phyloP scores from a whole-genome alignment of 106 monocot species.

The Allium fistulosum region DNA sequence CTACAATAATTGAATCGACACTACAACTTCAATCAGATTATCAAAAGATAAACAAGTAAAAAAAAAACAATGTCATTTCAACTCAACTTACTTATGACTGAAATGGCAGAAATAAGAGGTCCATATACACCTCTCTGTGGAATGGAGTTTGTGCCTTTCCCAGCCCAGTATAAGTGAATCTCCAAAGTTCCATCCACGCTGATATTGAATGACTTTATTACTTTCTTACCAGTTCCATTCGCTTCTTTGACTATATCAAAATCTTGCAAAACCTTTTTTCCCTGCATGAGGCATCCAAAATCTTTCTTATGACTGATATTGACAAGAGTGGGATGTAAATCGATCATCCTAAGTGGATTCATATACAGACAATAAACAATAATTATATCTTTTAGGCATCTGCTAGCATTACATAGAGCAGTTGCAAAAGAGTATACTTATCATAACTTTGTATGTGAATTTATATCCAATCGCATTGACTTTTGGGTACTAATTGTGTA shows the following conservation, averaged over 20 bases:
- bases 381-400: no score
- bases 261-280: constrained; percentile 35
- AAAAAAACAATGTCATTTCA: not conserved
- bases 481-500: no score
- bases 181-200: constrained; percentile 29
- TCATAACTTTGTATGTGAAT: no score
- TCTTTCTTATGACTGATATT: no score
- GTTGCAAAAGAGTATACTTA: no score
- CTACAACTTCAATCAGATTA: not conserved
- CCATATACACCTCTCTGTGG: constrained; percentile 28
- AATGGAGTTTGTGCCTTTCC: constrained; percentile 21
- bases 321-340: no score
- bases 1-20: not conserved
- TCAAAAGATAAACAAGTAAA: not conserved
- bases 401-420: no score
- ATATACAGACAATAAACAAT: no score
- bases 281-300: constrained; percentile 14
- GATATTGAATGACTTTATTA: constrained; percentile 24
- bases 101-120: constrained; percentile 56
- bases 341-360: no score
- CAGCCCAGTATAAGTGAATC: constrained; percentile 38
- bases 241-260: constrained; percentile 53
- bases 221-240: constrained; percentile 21
- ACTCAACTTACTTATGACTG: constrained; percentile 36
- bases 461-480: no score